These are phyloP conservation scores for Colletotrichum camelliae DNA, from an alignment of 2,329 filamentous ascomycete species.

Conservation along the genomic window DNA sequence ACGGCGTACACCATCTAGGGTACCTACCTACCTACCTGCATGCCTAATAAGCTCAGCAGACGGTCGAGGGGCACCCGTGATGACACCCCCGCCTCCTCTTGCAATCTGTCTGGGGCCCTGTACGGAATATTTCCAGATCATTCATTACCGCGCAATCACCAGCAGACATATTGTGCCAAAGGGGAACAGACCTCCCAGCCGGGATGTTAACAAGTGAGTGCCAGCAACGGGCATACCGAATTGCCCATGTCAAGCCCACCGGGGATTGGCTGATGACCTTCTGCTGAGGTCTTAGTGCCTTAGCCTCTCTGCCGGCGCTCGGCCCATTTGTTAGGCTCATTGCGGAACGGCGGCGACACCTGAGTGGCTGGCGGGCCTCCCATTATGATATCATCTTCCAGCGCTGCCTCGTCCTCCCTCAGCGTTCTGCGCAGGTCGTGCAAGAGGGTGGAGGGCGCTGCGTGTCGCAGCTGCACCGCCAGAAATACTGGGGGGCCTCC, in stretches of 20 bases:
- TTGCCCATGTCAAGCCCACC: not conserved
- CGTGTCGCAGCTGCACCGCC: not conserved
- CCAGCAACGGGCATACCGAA: not conserved
- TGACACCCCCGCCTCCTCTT: not conserved
- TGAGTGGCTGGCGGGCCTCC: not conserved
- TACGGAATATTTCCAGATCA: not conserved
- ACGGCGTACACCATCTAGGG: too few relatives aligned
- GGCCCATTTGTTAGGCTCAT: not conserved
- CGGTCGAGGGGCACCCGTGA: too few relatives aligned
- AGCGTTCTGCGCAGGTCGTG: not conserved
- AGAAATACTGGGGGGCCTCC: not conserved
- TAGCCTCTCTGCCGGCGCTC: not conserved
- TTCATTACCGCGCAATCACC: not conserved
- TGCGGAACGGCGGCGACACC: not conserved
- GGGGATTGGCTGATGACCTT: not conserved
- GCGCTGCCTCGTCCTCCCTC: not conserved
- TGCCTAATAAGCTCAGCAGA: too few relatives aligned
- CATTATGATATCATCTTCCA: conserved; percentile 9
- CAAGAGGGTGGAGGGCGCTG: not conserved
- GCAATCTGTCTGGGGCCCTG: not conserved
- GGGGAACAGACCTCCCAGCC: not conserved
- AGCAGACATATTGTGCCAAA: not conserved
- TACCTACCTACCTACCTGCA: too few relatives aligned
- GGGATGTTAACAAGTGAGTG: not conserved
- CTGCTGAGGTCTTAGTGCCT: not conserved